phyloP scores from a whole-genome alignment of 768 basidiomycete species.

The Mycena epipterygia region DNA sequence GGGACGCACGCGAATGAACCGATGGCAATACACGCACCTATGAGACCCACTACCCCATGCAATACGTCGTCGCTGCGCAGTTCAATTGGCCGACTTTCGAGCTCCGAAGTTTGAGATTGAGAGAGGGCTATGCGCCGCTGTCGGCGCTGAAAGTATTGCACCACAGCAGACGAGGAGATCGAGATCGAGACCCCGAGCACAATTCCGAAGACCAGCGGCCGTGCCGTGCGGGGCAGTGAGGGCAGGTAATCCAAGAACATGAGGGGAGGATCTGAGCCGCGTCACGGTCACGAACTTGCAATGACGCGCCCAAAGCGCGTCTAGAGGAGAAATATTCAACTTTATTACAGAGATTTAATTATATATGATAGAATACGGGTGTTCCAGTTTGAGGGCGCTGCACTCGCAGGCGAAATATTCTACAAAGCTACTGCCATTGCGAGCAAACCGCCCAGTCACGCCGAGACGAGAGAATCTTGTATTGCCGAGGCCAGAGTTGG shows the following conservation, averaged over 20 bases:
- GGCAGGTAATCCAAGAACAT: conserved; percentile 19
- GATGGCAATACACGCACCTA: conserved; percentile 68
- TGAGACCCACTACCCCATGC: conserved; percentile 84
- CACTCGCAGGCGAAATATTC: too few species aligned
- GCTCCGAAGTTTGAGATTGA: conserved; percentile 36
- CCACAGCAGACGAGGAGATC: conserved; percentile 75
- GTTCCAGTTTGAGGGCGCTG: too few species aligned
- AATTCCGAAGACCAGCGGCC: conserved; percentile 57
- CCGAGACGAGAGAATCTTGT: neutral
- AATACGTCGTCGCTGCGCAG: conserved; percentile 84
- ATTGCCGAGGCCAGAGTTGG: neutral
- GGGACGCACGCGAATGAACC: conserved; percentile 3
- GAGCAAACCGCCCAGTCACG: neutral
- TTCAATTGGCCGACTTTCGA: conserved; percentile 72
- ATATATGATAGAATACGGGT: too few species aligned
- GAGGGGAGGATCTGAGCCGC: neutral
- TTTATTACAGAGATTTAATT: neutral
- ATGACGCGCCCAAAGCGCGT: too few species aligned
- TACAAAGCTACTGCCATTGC: neutral
- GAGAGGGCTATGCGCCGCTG: conserved; percentile 56
- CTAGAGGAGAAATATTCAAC: too few species aligned
- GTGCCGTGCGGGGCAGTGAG: conserved; percentile 16
- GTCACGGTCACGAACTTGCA: too few species aligned
- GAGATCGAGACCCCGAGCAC: conserved; percentile 85
- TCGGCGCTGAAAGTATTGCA: conserved; percentile 64